Evolutionary conservation across 192 early-diverging fungal species (phyloP), one percentile per base, ranked within the genome.

Genomic region (Podila horticola): DNA sequence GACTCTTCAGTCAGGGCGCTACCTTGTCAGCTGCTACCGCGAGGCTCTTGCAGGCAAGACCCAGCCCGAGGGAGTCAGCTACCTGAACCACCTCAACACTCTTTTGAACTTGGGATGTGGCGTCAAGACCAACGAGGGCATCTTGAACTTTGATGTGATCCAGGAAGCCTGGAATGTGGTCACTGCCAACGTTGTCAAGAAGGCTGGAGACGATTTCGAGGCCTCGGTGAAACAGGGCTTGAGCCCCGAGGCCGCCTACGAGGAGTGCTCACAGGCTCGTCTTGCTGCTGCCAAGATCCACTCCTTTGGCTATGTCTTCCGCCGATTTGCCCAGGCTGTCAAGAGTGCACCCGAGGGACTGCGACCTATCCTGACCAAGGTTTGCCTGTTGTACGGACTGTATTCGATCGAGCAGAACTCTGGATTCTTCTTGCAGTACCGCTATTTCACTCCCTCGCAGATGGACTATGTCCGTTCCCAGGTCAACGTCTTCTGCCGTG

Each of bases 1-100:
- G 77, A 94, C 93, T 1, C 87, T 95, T 45, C 95, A 97, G 82
- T 91, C 91, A 33, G 94, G 94, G 49, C 91, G 95, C 58, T 96
- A 95, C 71, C 87, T 96, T 64, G 91, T 95, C 29, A 86, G 88
- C 49, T 90, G 88, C 33, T 91, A 88, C 58, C 86, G 88, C 36
- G 90, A 91, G 30, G 89, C 90, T 55, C 83, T 88, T 50, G 90
- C 91, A 57, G 93, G 93, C 69, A 93, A 94, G 86, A 88, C 89
- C 20, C 87, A 95, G 72, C 89, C 92, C 9, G 88, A 84, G 51
- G 94, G 94, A 69, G 91, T 95, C 64, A 81, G 85, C 19, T 96
- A 96, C 72, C 87, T 96, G 49, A 90, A 88, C 76, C 71, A 86
- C 38, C 82, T 93, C 9, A 63, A 88, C 20, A 58, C 77, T 3